A percentile compares a stretch with the other conserved stretches of the same genome.
phyloP scores from a whole-genome alignment of 2,329 filamentous ascomycete species.

The Phaeosphaeriaceae sp. region DNA sequence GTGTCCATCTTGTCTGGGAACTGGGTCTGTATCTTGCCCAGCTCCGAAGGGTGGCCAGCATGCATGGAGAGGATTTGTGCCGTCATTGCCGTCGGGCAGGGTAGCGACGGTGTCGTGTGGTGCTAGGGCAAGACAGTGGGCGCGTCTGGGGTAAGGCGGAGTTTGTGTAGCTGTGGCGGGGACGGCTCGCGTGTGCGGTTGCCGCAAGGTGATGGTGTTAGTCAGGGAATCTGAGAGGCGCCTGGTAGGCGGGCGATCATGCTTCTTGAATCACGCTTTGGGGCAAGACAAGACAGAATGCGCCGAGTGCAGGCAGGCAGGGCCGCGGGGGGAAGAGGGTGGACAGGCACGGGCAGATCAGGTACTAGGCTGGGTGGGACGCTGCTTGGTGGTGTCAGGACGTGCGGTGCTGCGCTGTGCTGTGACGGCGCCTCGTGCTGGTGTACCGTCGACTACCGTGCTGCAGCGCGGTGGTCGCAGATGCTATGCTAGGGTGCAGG shows the following conservation, averaged over 20 bases:
- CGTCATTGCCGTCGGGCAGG: conserved; percentile 40
- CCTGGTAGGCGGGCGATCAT: conserved; percentile 23
- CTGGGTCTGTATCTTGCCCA: conserved; percentile 43
- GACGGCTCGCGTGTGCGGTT: conserved; percentile 22
- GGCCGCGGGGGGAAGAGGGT: conserved; percentile 4
- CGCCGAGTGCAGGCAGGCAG: too few relatives aligned
- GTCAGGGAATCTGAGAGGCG: conserved; percentile 23
- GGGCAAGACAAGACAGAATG: neutral
- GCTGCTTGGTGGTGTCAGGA: neutral
- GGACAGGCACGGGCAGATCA: conserved; percentile 6
- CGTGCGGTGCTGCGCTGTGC: neutral
- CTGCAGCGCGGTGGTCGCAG: neutral
- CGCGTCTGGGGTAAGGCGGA: conserved; percentile 22
- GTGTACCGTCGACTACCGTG: neutral
- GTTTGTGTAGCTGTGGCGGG: conserved; percentile 26
- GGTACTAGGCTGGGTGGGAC: conserved; percentile 5
- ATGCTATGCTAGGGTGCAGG: neutral
- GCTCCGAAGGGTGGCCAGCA: conserved; percentile 44
- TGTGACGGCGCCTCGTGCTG: too few relatives aligned
- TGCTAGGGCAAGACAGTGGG: conserved; percentile 15
- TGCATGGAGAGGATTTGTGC: conserved; percentile 50
- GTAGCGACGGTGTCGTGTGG: conserved; percentile 11
- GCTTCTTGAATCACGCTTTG: conserved; percentile 19
- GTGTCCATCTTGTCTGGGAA: conserved; percentile 47
- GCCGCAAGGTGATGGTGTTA: conserved; percentile 15